Evolutionary conservation across 2,329 filamentous ascomycete genomes (phyloP), one percentile per base, ranked within the genome.

Genomic region (Stagonosporopsis vannaccii): DNA sequence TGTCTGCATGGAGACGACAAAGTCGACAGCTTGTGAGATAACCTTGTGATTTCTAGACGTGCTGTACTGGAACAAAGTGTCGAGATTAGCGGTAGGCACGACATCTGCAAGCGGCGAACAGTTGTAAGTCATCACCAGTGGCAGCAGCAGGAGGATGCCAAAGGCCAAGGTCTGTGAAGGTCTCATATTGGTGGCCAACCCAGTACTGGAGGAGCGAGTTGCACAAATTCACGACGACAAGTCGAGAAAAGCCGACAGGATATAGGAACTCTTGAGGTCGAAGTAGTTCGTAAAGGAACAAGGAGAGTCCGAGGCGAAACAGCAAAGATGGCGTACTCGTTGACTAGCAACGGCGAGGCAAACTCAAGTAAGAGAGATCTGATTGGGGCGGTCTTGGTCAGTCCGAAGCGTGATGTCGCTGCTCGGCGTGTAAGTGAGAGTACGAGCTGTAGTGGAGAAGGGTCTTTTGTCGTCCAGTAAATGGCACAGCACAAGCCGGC

Each of bases 11-110:
- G 65, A 68, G 0, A 61, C 57, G 15, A 69, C 59, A 8, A 69
- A 66, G 6, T 67, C 64, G 19, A 69, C 59, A 1, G 67, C 67
- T 48, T 69, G 62, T 0, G 65, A 62, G 22, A 68, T 68, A 1
- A 68, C 61, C 30, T 51, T 60, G 41, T 67, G 55, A 32, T 69
- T 68, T 39, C 67, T 59, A 13, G 67, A 62, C 4, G 61, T 58
- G 13, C 59, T 67, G 26, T 68, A 40, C 28, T 63, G 64, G n/a
- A 69, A 67, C 1, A 69, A 36, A 1, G 59, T 49, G 40, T 66
- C 60, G 25, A 69, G 47, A 12, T 67, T 59, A 49, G 62, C 51
- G 2, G 57, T 60, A 22, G 55, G 51, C 20, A 41, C 57, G 50
- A 58, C 57, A 20, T 58, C 56, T 48, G 61, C 61, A 41, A 56